Evolutionary conservation across 495 filamentous ascomycete genomes (phyloP), one percentile per base, ranked within the genome.

Genomic region (Zalerion maritima): DNA sequence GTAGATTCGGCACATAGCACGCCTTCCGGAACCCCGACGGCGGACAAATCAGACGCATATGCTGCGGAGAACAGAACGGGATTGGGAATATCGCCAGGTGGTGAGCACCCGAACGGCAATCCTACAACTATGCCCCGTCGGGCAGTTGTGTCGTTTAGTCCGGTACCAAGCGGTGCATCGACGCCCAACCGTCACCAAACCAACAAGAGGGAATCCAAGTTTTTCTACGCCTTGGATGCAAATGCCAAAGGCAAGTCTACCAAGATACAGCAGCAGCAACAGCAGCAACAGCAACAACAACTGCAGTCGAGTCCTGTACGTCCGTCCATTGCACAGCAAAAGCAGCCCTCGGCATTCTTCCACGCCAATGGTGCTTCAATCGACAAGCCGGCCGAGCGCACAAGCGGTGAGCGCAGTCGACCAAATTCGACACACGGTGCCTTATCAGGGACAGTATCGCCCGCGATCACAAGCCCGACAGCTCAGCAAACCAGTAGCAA

Each of bases 211-310:
- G 62, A 68, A 3, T 68, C 75, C 18, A 76, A 74, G 50, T 84
- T 86, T 56, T 84, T 86, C 43, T 77, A 79, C 51, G 80, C 78
- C 5, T 70, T 67, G 40, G 75, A 81, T 35, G 72, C 64, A n/a
- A 72, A 69, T 36, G 54, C 59, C 8, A 38, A 52, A n/a, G 49
- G 47, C 14, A 55, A 52, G 14, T 18, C 38, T 1, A 18, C 37
- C 2, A 24, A 10, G 0, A 3, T 28, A 38, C 45, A 40, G 24
- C 31, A n/a, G n/a, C n/a, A n/a, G n/a, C n/a, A n/a, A n/a, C n/a
- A n/a, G 11, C 7, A 23, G 21, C 8, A 7, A 7, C 21, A 11
- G 21, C 8, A 23, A 23, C 8, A 7, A 23, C 21, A 11, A 7
- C 21, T 23, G 21, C 8, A 7, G 7, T 7, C 21, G 7, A 7